A percentile compares a stretch with the other conserved stretches of the same genome.
Conservation (phyloP, 23 red algal genomes). For the Gracilariopsis chorda region DNA sequence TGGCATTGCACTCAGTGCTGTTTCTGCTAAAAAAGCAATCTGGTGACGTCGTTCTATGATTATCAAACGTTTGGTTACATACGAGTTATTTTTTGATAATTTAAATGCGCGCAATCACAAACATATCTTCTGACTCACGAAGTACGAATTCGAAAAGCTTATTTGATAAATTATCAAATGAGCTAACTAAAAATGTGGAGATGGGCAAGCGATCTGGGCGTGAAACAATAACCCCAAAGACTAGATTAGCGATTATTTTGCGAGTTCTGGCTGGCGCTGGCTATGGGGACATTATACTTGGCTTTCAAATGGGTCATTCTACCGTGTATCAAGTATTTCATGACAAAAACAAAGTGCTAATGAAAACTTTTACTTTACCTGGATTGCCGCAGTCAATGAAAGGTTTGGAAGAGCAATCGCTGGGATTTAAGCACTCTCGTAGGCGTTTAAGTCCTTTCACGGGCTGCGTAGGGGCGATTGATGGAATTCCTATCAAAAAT, state of each 20-base stretch:
- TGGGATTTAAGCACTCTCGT: not conserved
- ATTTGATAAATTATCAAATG: not conserved
- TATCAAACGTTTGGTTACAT: not conserved
- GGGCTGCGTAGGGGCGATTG: not conserved
- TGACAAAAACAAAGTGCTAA: not conserved
- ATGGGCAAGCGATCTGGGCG: not conserved
- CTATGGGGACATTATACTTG: not conserved
- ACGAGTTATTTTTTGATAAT: not conserved
- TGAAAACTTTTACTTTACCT: not conserved
- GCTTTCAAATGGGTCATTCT: not conserved
- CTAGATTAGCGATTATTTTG: not conserved
- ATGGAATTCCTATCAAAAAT: not conserved
- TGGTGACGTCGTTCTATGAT: not conserved
- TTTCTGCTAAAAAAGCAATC: not conserved
- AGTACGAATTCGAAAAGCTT: not conserved
- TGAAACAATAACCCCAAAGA: not conserved
- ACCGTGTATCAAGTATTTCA: conserved; percentile 1
- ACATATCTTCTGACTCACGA: not conserved
- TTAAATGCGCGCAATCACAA: not conserved
- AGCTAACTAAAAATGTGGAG: not conserved
- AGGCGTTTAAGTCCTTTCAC: not conserved
- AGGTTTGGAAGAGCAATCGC: not conserved
- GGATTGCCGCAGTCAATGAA: not conserved
- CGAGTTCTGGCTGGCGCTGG: not conserved
- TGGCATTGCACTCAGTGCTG: not conserved